Base-by-base conservation (phyloP, 768 basidiomycete species). In the Mycena amicta region DNA sequence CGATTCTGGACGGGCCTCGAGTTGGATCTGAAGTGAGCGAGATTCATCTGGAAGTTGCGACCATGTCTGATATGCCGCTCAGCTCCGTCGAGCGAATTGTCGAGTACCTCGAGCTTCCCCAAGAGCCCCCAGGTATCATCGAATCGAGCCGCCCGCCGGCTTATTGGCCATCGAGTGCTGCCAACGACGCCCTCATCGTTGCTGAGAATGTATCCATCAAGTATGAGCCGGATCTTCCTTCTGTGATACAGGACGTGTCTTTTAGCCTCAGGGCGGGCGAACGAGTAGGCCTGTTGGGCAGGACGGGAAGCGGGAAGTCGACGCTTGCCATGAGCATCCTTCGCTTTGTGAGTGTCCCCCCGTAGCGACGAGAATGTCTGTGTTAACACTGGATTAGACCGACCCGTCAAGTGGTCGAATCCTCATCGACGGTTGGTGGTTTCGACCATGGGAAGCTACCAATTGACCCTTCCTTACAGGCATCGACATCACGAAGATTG, bases 61-160 rank as follows among this genome's bases (percentile, higher is more conserved):
- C 29, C 18, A 8, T 65, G 40, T 52, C 22, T 49, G 25, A 52
- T 33, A 12, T 2, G 12, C 31, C 28, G 15, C 4, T 5, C 52
- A 92, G 90, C 75, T 89, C 92, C 13, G 92, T 96, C 4, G 94
- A 98, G 71, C 90, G 95, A 57, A 81, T 95, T 15, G 86, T 93
- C 5, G 94, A 96, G 77, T 96, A 95, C 76, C 84, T 96, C 25
- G 84, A 92, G 52, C 80, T 97, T 4, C 93, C 93, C 0, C 92
- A 93, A 70, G 93, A 96, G 68, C 89, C 95, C 0, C 86, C 92
- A 2, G 79, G 87, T 0, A 67, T 89, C 57, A 88, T 94, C 50
- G 88, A 93, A 62, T 80, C 81, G 0, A 83, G 81, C 55, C 83
- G 91, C 5, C 88, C 87, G 1, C 95, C 95, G 1, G 95, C 94